Base-by-base conservation (phyloP, 768 basidiomycete genomes). In the Psilocybe tampanensis region DNA sequence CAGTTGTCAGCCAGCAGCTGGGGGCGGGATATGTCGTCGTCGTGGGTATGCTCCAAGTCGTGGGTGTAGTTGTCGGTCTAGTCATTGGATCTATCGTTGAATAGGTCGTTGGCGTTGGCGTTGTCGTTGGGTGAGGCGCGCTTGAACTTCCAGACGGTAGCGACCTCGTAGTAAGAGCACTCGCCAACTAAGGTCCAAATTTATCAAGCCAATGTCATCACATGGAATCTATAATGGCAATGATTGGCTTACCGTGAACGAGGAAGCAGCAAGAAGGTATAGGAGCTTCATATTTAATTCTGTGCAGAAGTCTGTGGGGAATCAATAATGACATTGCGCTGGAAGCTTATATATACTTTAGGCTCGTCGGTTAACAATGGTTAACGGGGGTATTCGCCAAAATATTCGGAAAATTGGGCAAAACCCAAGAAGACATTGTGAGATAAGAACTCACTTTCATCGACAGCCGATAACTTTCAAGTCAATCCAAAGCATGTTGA, bases 1-100 rank as follows among this genome's bases (percentile, higher is more conserved):
- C 22, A 8, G 52, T 53, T 12, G 52, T 45, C 23, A 41, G 29
- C 41, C 23, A 53, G 26, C 52, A 53, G 29, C 52, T 53, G 9
- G 22, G 41, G 18, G 52, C 43, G 1, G 23, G 41, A 18, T n/a
- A 26, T 5, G 42, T 24, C 2, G 42, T 53, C 2, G 42, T 53
- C 17, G 52, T 26, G 8, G 36, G 29, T 5, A 9, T 29, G 29
- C 5, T 29, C 5, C 5, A 29, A 29, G 9, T 29, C 29, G 29
- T 29, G n/a, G n/a, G n/a, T n/a, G n/a, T n/a, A n/a, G n/a, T n/a
- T n/a, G n/a, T n/a, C n/a, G n/a, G n/a, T n/a, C n/a, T n/a, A n/a
- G n/a, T n/a, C n/a, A n/a, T n/a, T n/a, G n/a, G n/a, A n/a, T n/a
- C n/a, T n/a, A n/a, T n/a, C n/a, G n/a, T n/a, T n/a, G n/a, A n/a